Evolutionary conservation across 305 asterid genomes (phyloP).

Genomic region (Ajuga reptans): DNA sequence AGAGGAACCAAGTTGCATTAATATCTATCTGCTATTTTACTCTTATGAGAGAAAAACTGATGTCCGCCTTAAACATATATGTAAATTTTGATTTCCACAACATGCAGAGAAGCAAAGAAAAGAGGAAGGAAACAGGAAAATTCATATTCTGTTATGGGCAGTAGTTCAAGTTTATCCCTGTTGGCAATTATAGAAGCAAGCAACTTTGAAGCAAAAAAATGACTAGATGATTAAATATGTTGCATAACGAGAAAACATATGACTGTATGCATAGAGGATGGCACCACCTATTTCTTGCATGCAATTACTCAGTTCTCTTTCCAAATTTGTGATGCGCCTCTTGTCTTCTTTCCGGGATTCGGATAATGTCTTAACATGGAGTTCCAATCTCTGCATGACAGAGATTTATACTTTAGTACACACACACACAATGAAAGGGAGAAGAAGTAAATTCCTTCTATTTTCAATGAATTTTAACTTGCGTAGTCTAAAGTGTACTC

Average conservation of each 20-base stretch:
- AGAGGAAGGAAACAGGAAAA: background rate
- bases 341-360: conserved; percentile 60
- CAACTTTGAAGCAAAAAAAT: background rate
- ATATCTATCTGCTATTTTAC: background rate
- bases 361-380: conserved; percentile 53
- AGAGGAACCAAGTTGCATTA: background rate
- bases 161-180: conserved; percentile 1
- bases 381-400: conserved; percentile 59
- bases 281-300: conserved; percentile 74
- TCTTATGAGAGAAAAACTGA: background rate
- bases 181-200: background rate
- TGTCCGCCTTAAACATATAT: background rate
- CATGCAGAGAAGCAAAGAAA: background rate
- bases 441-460: background rate
- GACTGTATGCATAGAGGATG: background rate
- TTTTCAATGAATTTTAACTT: background rate
- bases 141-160: background rate
- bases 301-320: conserved; percentile 72
- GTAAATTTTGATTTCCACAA: background rate
- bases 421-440: background rate
- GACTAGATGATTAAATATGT: background rate
- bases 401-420: conserved; percentile 19
- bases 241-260: background rate
- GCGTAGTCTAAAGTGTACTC: background rate
- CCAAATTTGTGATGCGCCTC: conserved; percentile 58